Evolutionary conservation across 169 alveolate species (phyloP).

Genomic region (Plasmodium blacklocki): DNA sequence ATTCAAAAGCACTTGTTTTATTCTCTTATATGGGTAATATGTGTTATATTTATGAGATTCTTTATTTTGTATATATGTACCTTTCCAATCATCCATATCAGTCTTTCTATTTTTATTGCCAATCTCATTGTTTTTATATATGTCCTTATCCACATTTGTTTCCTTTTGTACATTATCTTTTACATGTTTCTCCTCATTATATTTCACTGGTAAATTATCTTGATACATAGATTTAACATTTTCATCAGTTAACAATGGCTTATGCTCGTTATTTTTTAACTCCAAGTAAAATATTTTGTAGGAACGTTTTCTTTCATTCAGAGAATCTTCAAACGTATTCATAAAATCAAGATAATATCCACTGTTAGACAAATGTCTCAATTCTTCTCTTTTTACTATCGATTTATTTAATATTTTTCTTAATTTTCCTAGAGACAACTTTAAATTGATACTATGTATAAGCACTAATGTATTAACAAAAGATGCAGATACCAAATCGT

Average conservation of each 20-base stretch:
- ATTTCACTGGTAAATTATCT: too few relatives aligned
- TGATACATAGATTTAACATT: not conserved
- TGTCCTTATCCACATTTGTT: not conserved
- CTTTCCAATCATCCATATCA: not conserved
- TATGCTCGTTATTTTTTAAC: not conserved
- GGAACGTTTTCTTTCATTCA: slow-evolving; percentile 15
- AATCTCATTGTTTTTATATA: not conserved
- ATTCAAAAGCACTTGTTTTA: not conserved
- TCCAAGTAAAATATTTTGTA: not conserved
- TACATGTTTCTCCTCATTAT: too few relatives aligned
- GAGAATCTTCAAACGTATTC: slow-evolving; percentile 1
- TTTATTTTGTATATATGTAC: not conserved
- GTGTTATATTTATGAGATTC: not conserved
- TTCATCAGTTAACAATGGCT: not conserved
- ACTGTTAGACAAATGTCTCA: slow-evolving; percentile 1
- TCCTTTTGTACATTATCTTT: not conserved
- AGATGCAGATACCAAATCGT: slow-evolving; percentile 12
- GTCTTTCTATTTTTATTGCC: not conserved
- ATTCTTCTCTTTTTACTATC: not conserved
- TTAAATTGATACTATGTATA: slow-evolving; percentile 13
- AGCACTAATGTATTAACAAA: slow-evolving; percentile 18
- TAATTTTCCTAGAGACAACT: slow-evolving; percentile 10
- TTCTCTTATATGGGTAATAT: not conserved
- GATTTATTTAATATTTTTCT: slow-evolving; percentile 22
- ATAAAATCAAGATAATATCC: not conserved